A percentile compares a stretch with the other conserved stretches of the same genome.
These are phyloP conservation scores for Takashimella koratensis DNA, from an alignment of 1,284 basidiomycete genomes.

Conservation along the genomic window DNA sequence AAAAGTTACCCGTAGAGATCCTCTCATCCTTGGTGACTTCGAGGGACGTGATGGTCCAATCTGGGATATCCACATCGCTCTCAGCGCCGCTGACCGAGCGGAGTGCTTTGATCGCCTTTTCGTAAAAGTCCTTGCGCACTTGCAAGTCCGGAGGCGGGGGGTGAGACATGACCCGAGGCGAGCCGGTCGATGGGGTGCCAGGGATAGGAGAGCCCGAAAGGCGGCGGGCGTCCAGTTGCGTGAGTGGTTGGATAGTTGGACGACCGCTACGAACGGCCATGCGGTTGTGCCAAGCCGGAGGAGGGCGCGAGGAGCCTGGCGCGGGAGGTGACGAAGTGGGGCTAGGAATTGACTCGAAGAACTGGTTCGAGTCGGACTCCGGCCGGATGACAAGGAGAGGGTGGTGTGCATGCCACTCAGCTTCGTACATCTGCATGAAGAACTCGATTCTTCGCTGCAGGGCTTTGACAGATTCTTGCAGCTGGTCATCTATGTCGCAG, in stretches of 20 bases:
- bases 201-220: neutral
- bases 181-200: neutral
- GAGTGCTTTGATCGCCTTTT: constrained; percentile 12
- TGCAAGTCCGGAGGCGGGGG: neutral
- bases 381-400: constrained; percentile 6
- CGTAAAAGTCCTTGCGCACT: constrained; percentile 12
- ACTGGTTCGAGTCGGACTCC: neutral
- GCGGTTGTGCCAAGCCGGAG: neutral
- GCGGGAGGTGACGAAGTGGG: neutral
- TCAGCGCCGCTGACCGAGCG: neutral
- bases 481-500: constrained; percentile 58
- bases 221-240: neutral
- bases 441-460: constrained; percentile 63
- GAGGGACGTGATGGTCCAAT: constrained; percentile 33
- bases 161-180: neutral
- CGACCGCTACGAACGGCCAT: neutral
- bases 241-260: neutral
- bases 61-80: constrained; percentile 18
- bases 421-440: constrained; percentile 9
- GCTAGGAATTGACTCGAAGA: neutral
- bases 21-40: constrained; percentile 28
- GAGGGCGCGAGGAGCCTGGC: no score
- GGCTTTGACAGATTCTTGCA: constrained; percentile 74
- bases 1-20: constrained; percentile 23
- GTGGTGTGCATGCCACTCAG: constrained; percentile 11